Percentiles rank a stretch among this genome's conserved stretches.
phyloP scores from a whole-genome alignment of 1,284 basidiomycete genomes.

The Marasmius sp. region DNA sequence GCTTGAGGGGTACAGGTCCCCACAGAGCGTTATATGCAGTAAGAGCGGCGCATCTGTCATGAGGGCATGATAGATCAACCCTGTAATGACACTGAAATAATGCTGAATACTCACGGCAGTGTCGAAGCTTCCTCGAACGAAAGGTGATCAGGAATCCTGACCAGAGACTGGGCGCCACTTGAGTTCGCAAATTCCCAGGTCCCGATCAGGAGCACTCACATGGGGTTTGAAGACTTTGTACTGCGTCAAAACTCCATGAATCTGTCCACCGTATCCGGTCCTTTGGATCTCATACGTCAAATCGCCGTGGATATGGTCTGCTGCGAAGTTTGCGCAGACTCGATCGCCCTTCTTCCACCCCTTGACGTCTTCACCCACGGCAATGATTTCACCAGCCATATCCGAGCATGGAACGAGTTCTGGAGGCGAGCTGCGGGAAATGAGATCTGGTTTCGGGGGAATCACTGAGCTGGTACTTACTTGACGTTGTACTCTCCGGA shows the following conservation, averaged over 20 bases:
- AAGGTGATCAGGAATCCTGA: constrained; percentile 42
- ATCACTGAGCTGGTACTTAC: constrained; percentile 9
- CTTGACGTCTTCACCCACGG: constrained; percentile 42
- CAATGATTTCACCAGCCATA: constrained; percentile 51
- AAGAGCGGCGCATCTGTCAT: constrained; percentile 38
- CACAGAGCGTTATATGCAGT: constrained; percentile 46
- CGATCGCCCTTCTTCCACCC: constrained; percentile 46
- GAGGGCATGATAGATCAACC: background rate
- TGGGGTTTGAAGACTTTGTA: constrained; percentile 37
- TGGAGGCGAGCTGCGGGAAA: constrained; percentile 5
- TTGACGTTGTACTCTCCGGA: constrained; percentile 29
- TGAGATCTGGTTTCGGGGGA: background rate
- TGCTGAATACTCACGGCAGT: constrained; percentile 27
- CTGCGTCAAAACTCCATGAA: constrained; percentile 47
- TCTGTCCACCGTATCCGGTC: constrained; percentile 38
- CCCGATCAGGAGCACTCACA: constrained; percentile 18
- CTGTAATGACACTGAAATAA: background rate
- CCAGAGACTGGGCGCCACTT: constrained; percentile 26
- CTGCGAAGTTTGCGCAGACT: constrained; percentile 38
- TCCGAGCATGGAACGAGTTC: constrained; percentile 50
- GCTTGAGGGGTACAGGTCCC: constrained; percentile 35
- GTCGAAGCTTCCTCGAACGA: constrained; percentile 46
- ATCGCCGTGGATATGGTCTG: constrained; percentile 32
- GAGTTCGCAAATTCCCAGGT: too few species aligned
- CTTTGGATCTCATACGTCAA: constrained; percentile 22